Conservation (phyloP, 768 basidiomycete species). For the Daedaleopsis nitida region DNA sequence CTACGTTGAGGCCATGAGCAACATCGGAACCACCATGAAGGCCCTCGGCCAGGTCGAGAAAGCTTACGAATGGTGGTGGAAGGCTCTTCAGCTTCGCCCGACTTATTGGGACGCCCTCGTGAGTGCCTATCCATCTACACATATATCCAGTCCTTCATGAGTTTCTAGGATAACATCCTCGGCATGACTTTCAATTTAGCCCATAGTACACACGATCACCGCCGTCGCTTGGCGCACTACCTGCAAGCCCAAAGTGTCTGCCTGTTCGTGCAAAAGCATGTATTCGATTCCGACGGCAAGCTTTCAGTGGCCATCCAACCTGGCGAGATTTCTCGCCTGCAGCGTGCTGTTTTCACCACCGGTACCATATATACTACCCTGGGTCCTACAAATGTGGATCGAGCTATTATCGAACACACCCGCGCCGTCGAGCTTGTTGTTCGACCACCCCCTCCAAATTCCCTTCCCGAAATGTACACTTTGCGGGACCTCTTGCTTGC, state of each 20-base stretch:
- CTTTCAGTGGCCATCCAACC: slow-evolving; percentile 28
- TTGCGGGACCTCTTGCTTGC: slow-evolving; percentile 43
- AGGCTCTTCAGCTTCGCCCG: slow-evolving; percentile 36
- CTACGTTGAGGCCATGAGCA: slow-evolving; percentile 42
- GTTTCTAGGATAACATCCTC: slow-evolving; percentile 36
- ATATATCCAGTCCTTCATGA: background rate
- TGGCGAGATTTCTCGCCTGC: slow-evolving; percentile 43
- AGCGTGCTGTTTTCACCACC: slow-evolving; percentile 46
- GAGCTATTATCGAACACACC: slow-evolving; percentile 40
- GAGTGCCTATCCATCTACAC: slow-evolving; percentile 1
- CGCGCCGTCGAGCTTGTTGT: slow-evolving; percentile 45
- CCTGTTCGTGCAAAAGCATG: slow-evolving; percentile 33
- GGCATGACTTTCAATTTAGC: slow-evolving; percentile 31
- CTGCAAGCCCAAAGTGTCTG: slow-evolving; percentile 36
- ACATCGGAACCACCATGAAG: slow-evolving; percentile 40
- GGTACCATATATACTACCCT: slow-evolving; percentile 39
- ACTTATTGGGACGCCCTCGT: slow-evolving; percentile 38
- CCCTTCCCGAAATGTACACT: slow-evolving; percentile 28
- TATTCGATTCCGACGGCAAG: slow-evolving; percentile 26
- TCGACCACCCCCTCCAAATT: slow-evolving; percentile 30
- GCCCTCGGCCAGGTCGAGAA: slow-evolving; percentile 34
- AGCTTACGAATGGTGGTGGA: slow-evolving; percentile 43
- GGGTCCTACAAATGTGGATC: slow-evolving; percentile 29
- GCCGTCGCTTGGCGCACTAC: slow-evolving; percentile 21
- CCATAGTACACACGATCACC: slow-evolving; percentile 16